Conservation (phyloP, 2,329 filamentous ascomycete species). For the Coniochaeta sp. region DNA sequence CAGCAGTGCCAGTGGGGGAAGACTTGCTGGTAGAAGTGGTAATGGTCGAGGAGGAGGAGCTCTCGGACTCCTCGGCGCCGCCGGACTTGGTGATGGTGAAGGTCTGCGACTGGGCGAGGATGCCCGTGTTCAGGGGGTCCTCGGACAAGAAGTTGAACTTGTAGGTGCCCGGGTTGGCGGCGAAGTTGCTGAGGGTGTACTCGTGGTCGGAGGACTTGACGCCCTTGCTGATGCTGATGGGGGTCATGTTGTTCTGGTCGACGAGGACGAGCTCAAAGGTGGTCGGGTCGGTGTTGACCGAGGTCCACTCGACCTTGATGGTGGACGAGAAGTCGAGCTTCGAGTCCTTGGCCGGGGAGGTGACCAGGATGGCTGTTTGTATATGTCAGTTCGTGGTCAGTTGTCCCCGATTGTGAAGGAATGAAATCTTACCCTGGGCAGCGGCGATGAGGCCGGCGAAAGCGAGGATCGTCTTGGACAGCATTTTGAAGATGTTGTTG, state of each 20-base stretch:
- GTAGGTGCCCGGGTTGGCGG: conserved; percentile 12
- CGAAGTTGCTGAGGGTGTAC: conserved; percentile 8
- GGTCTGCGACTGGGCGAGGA: conserved; percentile 18
- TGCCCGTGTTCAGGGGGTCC: conserved; percentile 13
- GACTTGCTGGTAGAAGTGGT: conserved; percentile 1
- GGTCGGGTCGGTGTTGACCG: conserved; percentile 15
- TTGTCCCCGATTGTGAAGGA: background rate
- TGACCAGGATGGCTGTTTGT: conserved; percentile 14
- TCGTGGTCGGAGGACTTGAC: conserved; percentile 14
- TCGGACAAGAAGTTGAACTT: conserved; percentile 19
- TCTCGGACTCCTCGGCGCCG: conserved; percentile 1
- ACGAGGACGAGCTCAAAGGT: conserved; percentile 16
- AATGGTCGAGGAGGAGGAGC: background rate
- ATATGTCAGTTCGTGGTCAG: background rate
- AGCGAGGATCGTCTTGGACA: conserved; percentile 1
- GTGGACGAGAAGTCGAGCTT: conserved; percentile 11
- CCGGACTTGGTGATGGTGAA: conserved; percentile 12
- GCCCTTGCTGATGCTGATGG: conserved; percentile 14
- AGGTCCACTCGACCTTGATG: conserved; percentile 14
- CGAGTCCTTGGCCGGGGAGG: conserved; percentile 13
- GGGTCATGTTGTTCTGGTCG: conserved; percentile 16
- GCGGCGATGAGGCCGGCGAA: background rate
- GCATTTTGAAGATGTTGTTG: background rate
- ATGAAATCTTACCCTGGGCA: background rate
- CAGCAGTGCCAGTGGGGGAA: background rate